phyloP scores from a whole-genome alignment of 768 basidiomycete species.

The Russula lepida region DNA sequence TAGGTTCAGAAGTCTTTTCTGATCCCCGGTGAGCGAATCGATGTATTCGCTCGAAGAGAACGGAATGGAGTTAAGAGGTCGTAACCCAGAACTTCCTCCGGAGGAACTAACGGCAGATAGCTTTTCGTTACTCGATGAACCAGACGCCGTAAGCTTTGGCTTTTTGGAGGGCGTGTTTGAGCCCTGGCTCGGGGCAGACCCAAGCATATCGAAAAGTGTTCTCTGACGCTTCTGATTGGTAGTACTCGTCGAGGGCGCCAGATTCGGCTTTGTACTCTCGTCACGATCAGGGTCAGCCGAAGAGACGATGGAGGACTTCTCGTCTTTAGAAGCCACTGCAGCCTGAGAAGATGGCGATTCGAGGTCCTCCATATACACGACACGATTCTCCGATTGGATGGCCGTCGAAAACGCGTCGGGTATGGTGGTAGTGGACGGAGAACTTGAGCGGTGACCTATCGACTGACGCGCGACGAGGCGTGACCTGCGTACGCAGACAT shows the following conservation, averaged over 20 bases:
- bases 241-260: background rate
- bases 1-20: slow-evolving; percentile 49
- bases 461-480: slow-evolving; percentile 1
- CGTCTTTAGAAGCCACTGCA: background rate
- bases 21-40: slow-evolving; percentile 48
- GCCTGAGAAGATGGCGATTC: slow-evolving; percentile 17
- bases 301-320: background rate
- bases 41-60: slow-evolving; percentile 51
- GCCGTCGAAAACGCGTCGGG: background rate
- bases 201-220: slow-evolving; percentile 59
- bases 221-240: slow-evolving; percentile 43
- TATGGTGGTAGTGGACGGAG: background rate
- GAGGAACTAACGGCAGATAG: background rate
- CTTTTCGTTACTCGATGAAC: slow-evolving; percentile 4
- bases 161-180: slow-evolving; percentile 39
- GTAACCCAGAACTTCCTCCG: slow-evolving; percentile 14
- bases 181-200: slow-evolving; percentile 26
- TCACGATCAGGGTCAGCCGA: background rate
- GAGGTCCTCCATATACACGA: slow-evolving; percentile 32
- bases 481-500: background rate
- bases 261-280: slow-evolving; percentile 4
- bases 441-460: background rate
- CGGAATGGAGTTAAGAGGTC: slow-evolving; percentile 54
- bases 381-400: slow-evolving; percentile 8
- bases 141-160: slow-evolving; percentile 29